Percentiles rank a stretch among this genome's conserved stretches.
Conservation (phyloP, 2,329 filamentous ascomycete genomes). For the Cytospora chrysosperma region DNA sequence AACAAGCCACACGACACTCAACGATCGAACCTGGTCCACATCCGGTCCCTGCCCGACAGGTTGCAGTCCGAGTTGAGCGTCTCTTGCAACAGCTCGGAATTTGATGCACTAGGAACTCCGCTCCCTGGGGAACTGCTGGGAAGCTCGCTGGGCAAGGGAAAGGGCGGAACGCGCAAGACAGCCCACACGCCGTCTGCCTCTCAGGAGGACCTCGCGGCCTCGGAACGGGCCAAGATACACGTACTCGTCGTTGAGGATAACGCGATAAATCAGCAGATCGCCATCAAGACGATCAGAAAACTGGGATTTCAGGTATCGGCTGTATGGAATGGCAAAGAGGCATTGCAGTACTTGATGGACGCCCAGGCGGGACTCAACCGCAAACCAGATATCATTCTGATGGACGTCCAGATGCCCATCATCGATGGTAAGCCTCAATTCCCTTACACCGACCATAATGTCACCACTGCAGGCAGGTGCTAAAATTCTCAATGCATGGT, state of each 20-base stretch:
- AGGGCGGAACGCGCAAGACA: constrained; percentile 34
- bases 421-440: constrained; percentile 3
- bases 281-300: constrained; percentile 71
- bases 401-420: constrained; percentile 39
- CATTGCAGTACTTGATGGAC: constrained; percentile 67
- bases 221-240: constrained; percentile 62
- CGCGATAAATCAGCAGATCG: constrained; percentile 40
- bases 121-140: constrained; percentile 29
- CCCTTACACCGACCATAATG: not conserved
- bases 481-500: not conserved
- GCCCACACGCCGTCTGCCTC: constrained; percentile 33
- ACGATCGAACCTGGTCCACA: constrained; percentile 54
- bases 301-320: constrained; percentile 70
- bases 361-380: constrained; percentile 49
- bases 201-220: constrained; percentile 49
- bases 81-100: constrained; percentile 67
- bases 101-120: constrained; percentile 48
- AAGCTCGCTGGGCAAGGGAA: constrained; percentile 29
- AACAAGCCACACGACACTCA: constrained; percentile 60
- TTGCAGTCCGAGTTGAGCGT: constrained; percentile 63
- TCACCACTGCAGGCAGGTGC: no score
- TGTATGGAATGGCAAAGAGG: constrained; percentile 77
- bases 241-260: constrained; percentile 83
- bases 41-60: constrained; percentile 65
- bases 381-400: constrained; percentile 72